Base-by-base conservation (phyloP, 2,329 filamentous ascomycete genomes). In the Shiraia sp. region DNA sequence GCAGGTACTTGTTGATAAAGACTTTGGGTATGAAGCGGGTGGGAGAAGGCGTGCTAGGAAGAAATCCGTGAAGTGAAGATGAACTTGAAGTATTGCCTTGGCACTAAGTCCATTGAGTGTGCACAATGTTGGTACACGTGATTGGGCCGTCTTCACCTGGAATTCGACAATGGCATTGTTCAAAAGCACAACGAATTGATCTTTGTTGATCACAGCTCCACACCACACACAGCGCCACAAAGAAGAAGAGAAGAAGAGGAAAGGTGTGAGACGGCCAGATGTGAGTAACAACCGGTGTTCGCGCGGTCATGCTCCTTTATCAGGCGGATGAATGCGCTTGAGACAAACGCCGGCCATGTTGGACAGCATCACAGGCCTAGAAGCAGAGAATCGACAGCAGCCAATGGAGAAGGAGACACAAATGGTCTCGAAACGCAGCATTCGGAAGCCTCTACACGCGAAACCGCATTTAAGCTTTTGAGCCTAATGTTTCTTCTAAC, bases 371-470 rank as follows among this genome's bases (percentile, higher is more conserved):
- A 39, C 45, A 42, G 52, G 42, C 49, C 47, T 44, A 54, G 51
- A 58, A 42, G 45, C 42, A 44, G 47, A 55, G 61, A 57, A 56
- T 38, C 35, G 38, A 59, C 55, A 41, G 46, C 46, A 64, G 53
- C 66, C 66, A 69, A 69, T 69, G 45, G 54, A 63, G 53, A 50
- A 36, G 31, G 39, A 40, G 45, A 49, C 45, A 41, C 40, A 40
- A 40, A 32, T 48, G 45, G 49, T 42, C 44, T 59, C 64, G 63
- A 68, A 69, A 68, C 66, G 47, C 52, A 53, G 56, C 57, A 22
- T 8, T 8, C 19, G 19, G 4, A 22, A 8, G 59, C 63, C 57
- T 65, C 58, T 47, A 46, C 55, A 59, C 52, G 50, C 51, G 52
- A 59, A 46, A 49, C 45, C 46, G 53, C 53, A 63, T 45, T 61